Conservation (phyloP, 306 rosid species). For the Pterocarpus santalinus region DNA sequence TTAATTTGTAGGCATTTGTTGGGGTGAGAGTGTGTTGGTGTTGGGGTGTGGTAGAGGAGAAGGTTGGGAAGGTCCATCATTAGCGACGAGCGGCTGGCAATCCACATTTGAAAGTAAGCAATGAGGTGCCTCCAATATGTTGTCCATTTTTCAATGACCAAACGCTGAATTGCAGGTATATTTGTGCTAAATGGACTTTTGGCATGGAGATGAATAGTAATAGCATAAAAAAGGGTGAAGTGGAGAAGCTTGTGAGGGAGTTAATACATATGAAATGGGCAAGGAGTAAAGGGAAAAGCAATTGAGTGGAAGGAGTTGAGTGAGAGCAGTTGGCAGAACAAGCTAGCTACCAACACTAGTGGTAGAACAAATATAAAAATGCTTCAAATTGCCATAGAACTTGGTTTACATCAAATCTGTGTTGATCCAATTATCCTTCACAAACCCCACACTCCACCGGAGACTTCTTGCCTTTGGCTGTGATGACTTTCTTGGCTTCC, state of each 20-base stretch:
- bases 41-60: too few species aligned
- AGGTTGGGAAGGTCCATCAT: too few species aligned
- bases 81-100: conserved; percentile 51
- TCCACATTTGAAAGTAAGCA: conserved; percentile 57
- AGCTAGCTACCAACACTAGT: conserved; percentile 23
- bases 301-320: conserved; percentile 44
- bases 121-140: conserved; percentile 51
- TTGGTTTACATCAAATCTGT: conserved; percentile 91
- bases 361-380: conserved; percentile 45
- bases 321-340: conserved; percentile 52
- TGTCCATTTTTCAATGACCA: conserved; percentile 63
- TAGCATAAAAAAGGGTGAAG: conserved; percentile 55
- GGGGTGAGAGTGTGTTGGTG: too few species aligned
- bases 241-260: conserved; percentile 59
- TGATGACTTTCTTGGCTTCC: conserved; percentile 84
- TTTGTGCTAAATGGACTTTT: conserved; percentile 57
- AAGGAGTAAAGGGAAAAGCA: conserved; percentile 51
- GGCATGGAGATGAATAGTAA: conserved; percentile 55
- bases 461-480: conserved; percentile 68
- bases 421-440: conserved; percentile 84
- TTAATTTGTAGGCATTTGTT: too few species aligned
- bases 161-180: conserved; percentile 37
- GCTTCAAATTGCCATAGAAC: conserved; percentile 77
- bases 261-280: conserved; percentile 58
- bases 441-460: conserved; percentile 70